phyloP scores from a whole-genome alignment of 371 early-diverging fungal species.

The Rhizopus delemar region DNA sequence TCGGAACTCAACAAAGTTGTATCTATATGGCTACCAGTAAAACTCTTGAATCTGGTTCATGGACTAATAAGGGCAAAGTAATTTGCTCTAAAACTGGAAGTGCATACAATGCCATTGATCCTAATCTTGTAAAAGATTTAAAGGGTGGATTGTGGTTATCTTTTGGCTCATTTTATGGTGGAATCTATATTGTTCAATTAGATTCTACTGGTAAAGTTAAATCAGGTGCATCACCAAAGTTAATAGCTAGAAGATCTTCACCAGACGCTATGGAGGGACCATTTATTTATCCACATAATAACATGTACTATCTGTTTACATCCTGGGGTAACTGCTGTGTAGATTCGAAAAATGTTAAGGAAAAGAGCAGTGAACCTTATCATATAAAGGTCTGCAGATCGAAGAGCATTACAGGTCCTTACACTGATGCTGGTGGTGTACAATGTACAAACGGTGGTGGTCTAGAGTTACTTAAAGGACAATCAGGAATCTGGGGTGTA shows the following conservation, averaged over 20 bases:
- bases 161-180: slow-evolving; percentile 1
- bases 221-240: not conserved
- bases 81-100: not conserved
- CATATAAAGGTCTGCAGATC: not conserved
- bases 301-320: not conserved
- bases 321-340: slow-evolving; percentile 3
- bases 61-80: not conserved
- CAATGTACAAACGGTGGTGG: not conserved
- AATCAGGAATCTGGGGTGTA: not conserved
- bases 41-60: not conserved
- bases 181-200: not conserved
- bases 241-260: not conserved
- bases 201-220: not conserved
- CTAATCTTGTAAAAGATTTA: not conserved
- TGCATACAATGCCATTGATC: not conserved
- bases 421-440: not conserved
- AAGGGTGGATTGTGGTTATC: not conserved
- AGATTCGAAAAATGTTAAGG: not conserved
- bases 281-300: not conserved
- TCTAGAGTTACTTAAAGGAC: not conserved
- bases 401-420: not conserved
- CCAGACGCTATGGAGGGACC: slow-evolving; percentile 1
- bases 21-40: slow-evolving; percentile 1
- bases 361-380: not conserved
- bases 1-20: not conserved